Percentiles rank a stretch among this genome's conserved stretches.
phyloP scores from a whole-genome alignment of 495 filamentous ascomycete genomes.

The Ramalina intermedia region DNA sequence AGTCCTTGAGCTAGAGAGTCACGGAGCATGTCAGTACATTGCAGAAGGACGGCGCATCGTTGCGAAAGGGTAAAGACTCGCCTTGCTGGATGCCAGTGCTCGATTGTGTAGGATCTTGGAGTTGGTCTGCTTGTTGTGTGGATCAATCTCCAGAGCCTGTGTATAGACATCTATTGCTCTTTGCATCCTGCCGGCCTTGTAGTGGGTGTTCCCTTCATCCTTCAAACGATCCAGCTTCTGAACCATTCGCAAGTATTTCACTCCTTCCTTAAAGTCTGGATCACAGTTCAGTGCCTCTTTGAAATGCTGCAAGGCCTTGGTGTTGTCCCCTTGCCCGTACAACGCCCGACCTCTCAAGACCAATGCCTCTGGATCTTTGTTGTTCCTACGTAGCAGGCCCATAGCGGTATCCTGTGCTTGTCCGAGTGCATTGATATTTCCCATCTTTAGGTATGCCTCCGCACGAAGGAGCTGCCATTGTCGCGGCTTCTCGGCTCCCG shows the following conservation, averaged over 20 bases:
- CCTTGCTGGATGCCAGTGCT: constrained; percentile 58
- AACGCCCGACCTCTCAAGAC: constrained; percentile 76
- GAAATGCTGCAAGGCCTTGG: constrained; percentile 88
- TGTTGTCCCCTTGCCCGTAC: constrained; percentile 85
- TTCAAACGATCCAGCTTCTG: constrained; percentile 89
- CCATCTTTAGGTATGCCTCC: constrained; percentile 91
- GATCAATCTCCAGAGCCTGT: constrained; percentile 75
- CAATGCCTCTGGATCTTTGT: constrained; percentile 82
- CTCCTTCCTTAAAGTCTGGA: constrained; percentile 74
- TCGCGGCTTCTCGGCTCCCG: constrained; percentile 59
- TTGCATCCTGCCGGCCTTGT: constrained; percentile 70
- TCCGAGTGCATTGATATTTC: constrained; percentile 70
- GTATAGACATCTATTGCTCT: constrained; percentile 71
- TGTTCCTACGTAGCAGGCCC: constrained; percentile 68
- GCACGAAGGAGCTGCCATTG: constrained; percentile 89
- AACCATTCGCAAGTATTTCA: constrained; percentile 71
- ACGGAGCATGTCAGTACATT: neutral
- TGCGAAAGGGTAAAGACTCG: constrained; percentile 7
- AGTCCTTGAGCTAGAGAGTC: constrained; percentile 59
- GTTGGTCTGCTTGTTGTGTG: constrained; percentile 80
- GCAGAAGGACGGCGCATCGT: neutral
- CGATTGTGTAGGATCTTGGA: constrained; percentile 89
- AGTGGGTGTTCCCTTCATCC: constrained; percentile 79
- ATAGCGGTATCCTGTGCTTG: constrained; percentile 90
- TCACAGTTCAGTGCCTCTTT: constrained; percentile 79